Base-by-base conservation (phyloP, 1,284 basidiomycete genomes). In the Malassezia globosa region DNA sequence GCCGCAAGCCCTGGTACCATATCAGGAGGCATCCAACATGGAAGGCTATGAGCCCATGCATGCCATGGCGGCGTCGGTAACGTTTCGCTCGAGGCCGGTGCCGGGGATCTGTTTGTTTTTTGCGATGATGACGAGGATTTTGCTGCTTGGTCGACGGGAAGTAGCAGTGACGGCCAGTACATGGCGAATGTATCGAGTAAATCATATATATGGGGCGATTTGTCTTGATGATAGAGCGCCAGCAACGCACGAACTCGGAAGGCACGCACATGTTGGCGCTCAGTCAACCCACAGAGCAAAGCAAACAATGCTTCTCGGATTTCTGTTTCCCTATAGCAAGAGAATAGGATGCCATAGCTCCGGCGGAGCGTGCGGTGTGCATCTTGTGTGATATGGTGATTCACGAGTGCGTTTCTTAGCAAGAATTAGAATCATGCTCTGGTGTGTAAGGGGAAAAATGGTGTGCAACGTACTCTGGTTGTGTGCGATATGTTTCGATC, bases 111-210 rank as follows among this genome's bases (percentile, higher is more conserved):
- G 24, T 19, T 16, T 24, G 14, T 7, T 10, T 10, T 19, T n/a
- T 24, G 25, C 26, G n/a, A n/a, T n/a, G n/a, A n/a, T n/a, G n/a
- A n/a, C n/a, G n/a, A n/a, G n/a, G n/a, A n/a, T n/a, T n/a, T n/a
- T 31, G 1, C 11, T 7, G 21, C 5, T 18, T 35, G 35, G 13
- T 51, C 42, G 8, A 33, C 45, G 1, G 50, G 50, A 14, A 42
- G 31, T 14, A 52, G 45, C 7, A 47, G 35, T 8, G 42, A 37
- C 4, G 50, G 50, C 13, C 21, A 7, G 21, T 37, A 52, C 7
- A 36, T 25, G 7, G 50, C 50, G 19, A 37, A 52, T 8, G 45
- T 38, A 29, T 52, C 50, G 24, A 52, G 45, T n/a, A 52, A 24
- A 5, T 38, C 26, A 16, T 47, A 47, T n/a, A 52, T 16, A 1